A percentile compares a stretch with the other conserved stretches of the same genome.
phyloP scores from a whole-genome alignment of 768 basidiomycete genomes.

The Rickenella mellea region DNA sequence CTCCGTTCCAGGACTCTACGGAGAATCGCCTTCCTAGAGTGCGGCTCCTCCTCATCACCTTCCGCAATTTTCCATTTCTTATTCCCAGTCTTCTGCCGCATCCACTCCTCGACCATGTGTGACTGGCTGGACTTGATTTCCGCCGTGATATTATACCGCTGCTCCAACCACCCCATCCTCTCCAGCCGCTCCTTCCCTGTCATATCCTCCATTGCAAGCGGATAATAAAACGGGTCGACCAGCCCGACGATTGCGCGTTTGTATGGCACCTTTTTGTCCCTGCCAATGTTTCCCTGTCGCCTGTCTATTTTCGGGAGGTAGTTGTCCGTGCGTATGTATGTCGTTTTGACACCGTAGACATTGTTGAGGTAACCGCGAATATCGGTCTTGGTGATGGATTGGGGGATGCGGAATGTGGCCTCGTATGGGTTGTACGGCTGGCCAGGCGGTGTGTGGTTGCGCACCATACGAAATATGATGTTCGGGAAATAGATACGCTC shows the following conservation, averaged over 20 bases:
- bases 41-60: too few species aligned
- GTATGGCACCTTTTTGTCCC: constrained; percentile 39
- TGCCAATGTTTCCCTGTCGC: constrained; percentile 10
- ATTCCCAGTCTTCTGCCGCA: neutral
- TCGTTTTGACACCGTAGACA: constrained; percentile 82
- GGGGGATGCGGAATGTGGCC: constrained; percentile 89
- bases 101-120: too few species aligned
- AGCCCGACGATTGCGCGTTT: constrained; percentile 91
- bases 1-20: neutral
- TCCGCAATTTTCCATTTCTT: neutral
- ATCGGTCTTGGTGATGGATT: constrained; percentile 86
- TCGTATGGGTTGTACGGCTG: constrained; percentile 89
- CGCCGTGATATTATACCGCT: constrained; percentile 37
- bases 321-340: constrained; percentile 94
- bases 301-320: constrained; percentile 53
- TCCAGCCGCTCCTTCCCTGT: constrained; percentile 37
- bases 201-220: constrained; percentile 75
- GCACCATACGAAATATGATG: constrained; percentile 69
- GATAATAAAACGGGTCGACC: constrained; percentile 90
- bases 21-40: neutral
- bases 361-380: constrained; percentile 76
- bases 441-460: constrained; percentile 69
- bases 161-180: constrained; percentile 55
- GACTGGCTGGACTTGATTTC: neutral
- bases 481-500: constrained; percentile 87